Evolutionary conservation across 2,329 filamentous ascomycete genomes (phyloP).

Genomic region (Colletotrichum sp.): DNA sequence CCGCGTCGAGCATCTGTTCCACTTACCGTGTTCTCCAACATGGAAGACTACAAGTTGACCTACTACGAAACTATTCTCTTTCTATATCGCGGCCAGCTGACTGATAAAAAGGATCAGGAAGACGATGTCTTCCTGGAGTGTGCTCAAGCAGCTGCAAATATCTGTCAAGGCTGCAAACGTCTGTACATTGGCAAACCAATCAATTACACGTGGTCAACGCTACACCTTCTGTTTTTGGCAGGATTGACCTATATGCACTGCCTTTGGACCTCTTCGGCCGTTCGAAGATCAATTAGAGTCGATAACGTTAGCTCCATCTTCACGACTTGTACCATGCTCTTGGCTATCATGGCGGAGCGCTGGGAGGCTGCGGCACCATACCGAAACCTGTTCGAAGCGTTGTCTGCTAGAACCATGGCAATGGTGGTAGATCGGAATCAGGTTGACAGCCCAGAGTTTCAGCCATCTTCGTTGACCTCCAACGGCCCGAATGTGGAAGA

Average conservation of each 20-base stretch:
- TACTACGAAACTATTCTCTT: constrained; percentile 26
- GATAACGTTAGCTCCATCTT: constrained; percentile 29
- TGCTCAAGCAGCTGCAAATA: constrained; percentile 14
- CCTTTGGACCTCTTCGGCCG: constrained; percentile 32
- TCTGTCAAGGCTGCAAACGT: constrained; percentile 11
- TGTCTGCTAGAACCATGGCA: constrained; percentile 27
- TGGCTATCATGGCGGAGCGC: constrained; percentile 34
- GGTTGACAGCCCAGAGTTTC: neutral
- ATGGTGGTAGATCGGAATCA: constrained; percentile 20
- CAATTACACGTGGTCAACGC: constrained; percentile 12
- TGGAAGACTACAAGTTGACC: constrained; percentile 9
- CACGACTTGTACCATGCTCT: constrained; percentile 32
- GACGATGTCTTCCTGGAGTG: constrained; percentile 27
- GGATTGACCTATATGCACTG: constrained; percentile 31
- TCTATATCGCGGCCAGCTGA: constrained; percentile 27
- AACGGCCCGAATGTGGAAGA: neutral
- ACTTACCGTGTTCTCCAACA: constrained; percentile 8
- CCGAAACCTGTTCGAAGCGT: constrained; percentile 35
- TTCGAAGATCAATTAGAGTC: constrained; percentile 10
- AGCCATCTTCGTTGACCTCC: neutral
- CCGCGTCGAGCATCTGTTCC: neutral
- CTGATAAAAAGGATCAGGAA: constrained; percentile 3
- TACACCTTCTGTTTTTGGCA: constrained; percentile 11
- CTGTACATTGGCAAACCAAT: constrained; percentile 1
- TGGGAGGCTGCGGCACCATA: constrained; percentile 34